Evolutionary conservation across 345 rosid species (phyloP).

Genomic region (Rubroshorea leprosula): DNA sequence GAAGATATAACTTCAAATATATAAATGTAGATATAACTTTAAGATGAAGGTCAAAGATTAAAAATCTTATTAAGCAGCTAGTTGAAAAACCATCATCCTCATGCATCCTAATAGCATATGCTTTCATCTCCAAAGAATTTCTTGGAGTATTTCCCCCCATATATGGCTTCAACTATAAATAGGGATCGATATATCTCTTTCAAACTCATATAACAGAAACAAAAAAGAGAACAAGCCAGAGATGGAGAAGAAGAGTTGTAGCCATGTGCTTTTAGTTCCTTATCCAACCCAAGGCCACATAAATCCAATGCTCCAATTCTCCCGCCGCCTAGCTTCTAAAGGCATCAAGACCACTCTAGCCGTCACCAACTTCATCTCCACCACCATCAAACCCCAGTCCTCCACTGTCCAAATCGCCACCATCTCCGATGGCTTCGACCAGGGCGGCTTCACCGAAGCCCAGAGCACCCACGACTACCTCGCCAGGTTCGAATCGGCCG

Average conservation of each 20-base stretch:
- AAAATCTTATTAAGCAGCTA: too few relatives aligned
- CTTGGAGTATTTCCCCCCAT: too few relatives aligned
- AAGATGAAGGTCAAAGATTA: too few relatives aligned
- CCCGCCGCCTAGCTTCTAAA: conserved; percentile 43
- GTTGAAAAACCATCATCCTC: too few relatives aligned
- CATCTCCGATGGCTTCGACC: conserved; percentile 28
- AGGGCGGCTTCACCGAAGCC: conserved; percentile 18
- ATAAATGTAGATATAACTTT: too few relatives aligned
- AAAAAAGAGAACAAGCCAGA: too few relatives aligned
- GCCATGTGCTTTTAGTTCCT: conserved; percentile 33
- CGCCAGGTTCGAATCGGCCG: conserved; percentile 16
- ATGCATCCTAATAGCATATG: too few relatives aligned
- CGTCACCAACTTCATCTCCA: conserved; percentile 19
- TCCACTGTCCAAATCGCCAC: conserved; percentile 22
- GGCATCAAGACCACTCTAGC: conserved; percentile 36
- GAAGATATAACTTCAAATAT: too few relatives aligned
- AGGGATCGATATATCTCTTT: too few relatives aligned
- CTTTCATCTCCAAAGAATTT: too few relatives aligned
- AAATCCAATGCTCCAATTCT: conserved; percentile 50
- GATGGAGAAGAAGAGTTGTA: conserved; percentile 5
- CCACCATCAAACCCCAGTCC: conserved; percentile 11
- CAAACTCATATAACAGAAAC: too few relatives aligned
- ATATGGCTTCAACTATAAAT: too few relatives aligned
- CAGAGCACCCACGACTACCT: conserved; percentile 19
- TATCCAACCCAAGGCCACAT: conserved; percentile 48